Conservation (phyloP, 2,329 filamentous ascomycete species). For the Didymosphaeria variabile region DNA sequence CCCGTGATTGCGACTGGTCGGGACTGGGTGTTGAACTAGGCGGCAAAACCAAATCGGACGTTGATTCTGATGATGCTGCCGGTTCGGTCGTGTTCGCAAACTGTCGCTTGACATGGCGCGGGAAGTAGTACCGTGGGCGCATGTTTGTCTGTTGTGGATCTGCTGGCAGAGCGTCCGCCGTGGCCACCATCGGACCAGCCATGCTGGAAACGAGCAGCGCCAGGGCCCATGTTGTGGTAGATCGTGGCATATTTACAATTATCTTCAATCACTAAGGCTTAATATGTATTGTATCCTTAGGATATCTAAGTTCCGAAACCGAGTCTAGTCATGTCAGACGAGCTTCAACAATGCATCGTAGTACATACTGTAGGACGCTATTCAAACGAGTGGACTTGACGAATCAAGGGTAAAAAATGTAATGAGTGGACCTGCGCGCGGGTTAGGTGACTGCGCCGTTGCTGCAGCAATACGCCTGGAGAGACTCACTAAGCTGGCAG, state of each 20-base stretch:
- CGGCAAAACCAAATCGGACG: conserved; percentile 27
- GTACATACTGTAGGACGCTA: conserved; percentile 48
- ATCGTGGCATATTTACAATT: conserved; percentile 55
- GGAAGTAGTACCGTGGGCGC: conserved; percentile 58
- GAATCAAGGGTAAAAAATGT: conserved; percentile 45
- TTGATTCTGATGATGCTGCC: conserved; percentile 29
- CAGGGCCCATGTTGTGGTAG: conserved; percentile 57
- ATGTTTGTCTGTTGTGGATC: conserved; percentile 44
- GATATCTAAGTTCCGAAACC: conserved; percentile 30
- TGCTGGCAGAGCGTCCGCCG: conserved; percentile 60
- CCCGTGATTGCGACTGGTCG: conserved; percentile 26
- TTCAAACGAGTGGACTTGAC: conserved; percentile 64
- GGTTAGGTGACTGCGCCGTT: conserved; percentile 25
- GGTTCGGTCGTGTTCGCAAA: conserved; percentile 47
- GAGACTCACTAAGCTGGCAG: conserved; percentile 48
- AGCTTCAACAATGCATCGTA: not conserved
- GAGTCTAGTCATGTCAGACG: conserved; percentile 24
- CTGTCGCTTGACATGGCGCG: conserved; percentile 57
- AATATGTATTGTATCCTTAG: conserved; percentile 31
- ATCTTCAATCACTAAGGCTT: conserved; percentile 36
- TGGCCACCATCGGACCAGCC: conserved; percentile 57
- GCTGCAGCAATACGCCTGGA: not conserved
- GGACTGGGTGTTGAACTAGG: conserved; percentile 34
- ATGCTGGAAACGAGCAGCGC: conserved; percentile 55
- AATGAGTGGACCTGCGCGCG: conserved; percentile 48